phyloP scores from a whole-genome alignment of 2,329 filamentous ascomycete genomes.

The Diaporthe nobilis region DNA sequence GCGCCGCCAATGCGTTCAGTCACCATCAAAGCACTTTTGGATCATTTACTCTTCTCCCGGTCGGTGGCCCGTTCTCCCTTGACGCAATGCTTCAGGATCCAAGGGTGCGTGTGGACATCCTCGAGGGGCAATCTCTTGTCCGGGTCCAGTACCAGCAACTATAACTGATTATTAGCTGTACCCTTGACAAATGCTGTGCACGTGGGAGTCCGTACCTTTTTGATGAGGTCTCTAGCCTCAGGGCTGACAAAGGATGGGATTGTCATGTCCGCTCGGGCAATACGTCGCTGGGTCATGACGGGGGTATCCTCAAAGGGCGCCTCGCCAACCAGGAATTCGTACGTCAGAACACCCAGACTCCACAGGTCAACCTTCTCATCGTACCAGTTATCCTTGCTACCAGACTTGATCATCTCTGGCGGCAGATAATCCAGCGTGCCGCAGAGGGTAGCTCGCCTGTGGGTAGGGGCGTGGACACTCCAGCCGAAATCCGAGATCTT shows the following conservation, averaged over 20 bases:
- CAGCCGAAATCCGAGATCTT: slow-evolving; percentile 99
- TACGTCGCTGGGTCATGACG: slow-evolving; percentile 93
- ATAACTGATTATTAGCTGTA: slow-evolving; percentile 44
- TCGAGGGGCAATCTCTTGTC: slow-evolving; percentile 94
- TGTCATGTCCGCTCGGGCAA: slow-evolving; percentile 90
- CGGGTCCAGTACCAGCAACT: slow-evolving; percentile 92
- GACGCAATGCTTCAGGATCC: slow-evolving; percentile 96
- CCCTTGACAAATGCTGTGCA: background rate
- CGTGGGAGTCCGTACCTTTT: slow-evolving; percentile 73
- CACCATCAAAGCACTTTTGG: slow-evolving; percentile 26
- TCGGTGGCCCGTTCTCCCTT: slow-evolving; percentile 69
- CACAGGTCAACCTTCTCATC: slow-evolving; percentile 96
- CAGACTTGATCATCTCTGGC: slow-evolving; percentile 94
- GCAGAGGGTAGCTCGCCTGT: slow-evolving; percentile 93
- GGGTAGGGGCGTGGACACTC: slow-evolving; percentile 98
- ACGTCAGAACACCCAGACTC: slow-evolving; percentile 94
- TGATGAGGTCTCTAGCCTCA: slow-evolving; percentile 93
- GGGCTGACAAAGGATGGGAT: slow-evolving; percentile 91
- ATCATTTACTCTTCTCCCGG: slow-evolving; percentile 60
- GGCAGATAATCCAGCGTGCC: slow-evolving; percentile 97
- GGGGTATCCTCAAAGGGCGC: slow-evolving; percentile 97
- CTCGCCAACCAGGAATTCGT: slow-evolving; percentile 96
- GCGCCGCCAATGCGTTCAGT: background rate
- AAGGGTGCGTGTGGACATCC: slow-evolving; percentile 90
- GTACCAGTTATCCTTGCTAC: slow-evolving; percentile 88